phyloP scores from a whole-genome alignment of 768 basidiomycete genomes.

The Tulasnella sp. region DNA sequence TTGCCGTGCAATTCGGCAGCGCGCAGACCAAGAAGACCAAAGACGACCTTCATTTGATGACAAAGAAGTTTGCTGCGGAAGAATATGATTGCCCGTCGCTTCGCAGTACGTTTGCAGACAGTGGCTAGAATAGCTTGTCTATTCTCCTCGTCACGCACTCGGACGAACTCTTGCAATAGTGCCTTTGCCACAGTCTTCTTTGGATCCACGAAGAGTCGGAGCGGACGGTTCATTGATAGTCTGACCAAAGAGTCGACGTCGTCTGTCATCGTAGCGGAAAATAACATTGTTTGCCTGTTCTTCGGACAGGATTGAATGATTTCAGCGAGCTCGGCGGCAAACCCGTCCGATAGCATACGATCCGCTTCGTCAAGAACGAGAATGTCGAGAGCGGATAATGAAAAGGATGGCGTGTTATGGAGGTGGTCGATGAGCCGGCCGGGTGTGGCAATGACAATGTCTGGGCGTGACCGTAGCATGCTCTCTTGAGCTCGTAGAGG shows the following conservation, averaged over 20 bases:
- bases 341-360: constrained; percentile 91
- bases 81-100: constrained; percentile 76
- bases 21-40: constrained; percentile 76
- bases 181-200: constrained; percentile 76
- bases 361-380: constrained; percentile 96
- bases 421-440: constrained; percentile 97
- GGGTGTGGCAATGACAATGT: constrained; percentile 91
- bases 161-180: constrained; percentile 87
- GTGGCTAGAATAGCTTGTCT: constrained; percentile 65
- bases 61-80: constrained; percentile 93
- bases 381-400: constrained; percentile 82
- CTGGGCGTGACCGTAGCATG: constrained; percentile 73
- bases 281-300: constrained; percentile 93
- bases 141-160: constrained; percentile 70
- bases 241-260: constrained; percentile 86
- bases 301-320: constrained; percentile 82
- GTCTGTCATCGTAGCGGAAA: constrained; percentile 98
- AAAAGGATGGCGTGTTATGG: constrained; percentile 87
- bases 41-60: constrained; percentile 92
- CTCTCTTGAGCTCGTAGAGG: constrained; percentile 88
- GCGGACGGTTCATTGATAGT: constrained; percentile 86
- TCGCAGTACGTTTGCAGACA: constrained; percentile 82
- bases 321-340: constrained; percentile 86
- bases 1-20: constrained; percentile 92
- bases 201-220: constrained; percentile 90